Percentiles rank a stretch among this genome's conserved stretches.
phyloP scores from a whole-genome alignment of 2,329 filamentous ascomycete species.

The Paramyrothecium roridum region DNA sequence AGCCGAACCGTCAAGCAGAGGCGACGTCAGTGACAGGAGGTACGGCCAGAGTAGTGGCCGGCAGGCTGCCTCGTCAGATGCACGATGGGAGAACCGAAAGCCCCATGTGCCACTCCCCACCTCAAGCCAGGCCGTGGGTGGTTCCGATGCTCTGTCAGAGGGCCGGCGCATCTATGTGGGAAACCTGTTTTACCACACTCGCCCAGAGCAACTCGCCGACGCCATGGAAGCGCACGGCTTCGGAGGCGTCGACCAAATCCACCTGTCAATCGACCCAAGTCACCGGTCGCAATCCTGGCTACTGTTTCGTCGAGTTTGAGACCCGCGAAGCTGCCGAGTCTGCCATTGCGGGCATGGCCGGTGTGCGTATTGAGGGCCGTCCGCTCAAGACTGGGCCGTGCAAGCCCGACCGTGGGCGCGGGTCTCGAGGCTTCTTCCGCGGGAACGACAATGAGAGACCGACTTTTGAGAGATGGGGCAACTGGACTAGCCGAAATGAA shows the following conservation, averaged over 20 bases:
- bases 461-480: constrained; percentile 39
- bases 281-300: constrained; percentile 66
- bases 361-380: constrained; percentile 52
- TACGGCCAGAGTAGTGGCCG: no score
- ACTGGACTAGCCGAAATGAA: constrained; percentile 29
- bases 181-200: constrained; percentile 55
- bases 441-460: constrained; percentile 4
- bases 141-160: constrained; percentile 18
- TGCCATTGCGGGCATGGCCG: constrained; percentile 43
- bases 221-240: constrained; percentile 43
- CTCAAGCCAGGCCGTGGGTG: neutral
- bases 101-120: no score
- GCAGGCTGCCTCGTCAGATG: no score
- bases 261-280: constrained; percentile 68
- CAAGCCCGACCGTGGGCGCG: constrained; percentile 43
- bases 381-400: constrained; percentile 63
- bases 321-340: constrained; percentile 54
- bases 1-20: no score
- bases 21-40: no score
- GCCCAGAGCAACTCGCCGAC: constrained; percentile 58
- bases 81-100: no score
- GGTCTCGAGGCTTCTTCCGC: constrained; percentile 7
- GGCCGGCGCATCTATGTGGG: constrained; percentile 55
- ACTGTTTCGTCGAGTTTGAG: constrained; percentile 70
- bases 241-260: constrained; percentile 48